These are phyloP conservation scores for Benincasa hispida DNA, from an alignment of 306 rosid species.

Conservation along the genomic window DNA sequence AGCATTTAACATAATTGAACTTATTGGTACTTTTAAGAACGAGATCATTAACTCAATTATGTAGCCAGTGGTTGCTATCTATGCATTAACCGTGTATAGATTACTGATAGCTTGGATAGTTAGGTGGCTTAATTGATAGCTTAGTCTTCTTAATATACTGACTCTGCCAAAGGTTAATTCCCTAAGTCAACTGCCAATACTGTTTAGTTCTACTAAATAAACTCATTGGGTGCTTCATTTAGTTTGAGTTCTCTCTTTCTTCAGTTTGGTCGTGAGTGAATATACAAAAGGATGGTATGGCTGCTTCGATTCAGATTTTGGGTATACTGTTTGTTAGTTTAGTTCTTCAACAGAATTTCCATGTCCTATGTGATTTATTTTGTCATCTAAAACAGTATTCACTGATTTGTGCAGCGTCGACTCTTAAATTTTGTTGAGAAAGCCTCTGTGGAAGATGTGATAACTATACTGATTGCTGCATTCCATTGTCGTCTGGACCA, in stretches of 20 bases:
- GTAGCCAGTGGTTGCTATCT: background rate
- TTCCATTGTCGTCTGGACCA: constrained; percentile 46
- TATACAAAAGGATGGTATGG: background rate
- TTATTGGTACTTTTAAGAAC: background rate
- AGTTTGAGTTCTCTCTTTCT: background rate
- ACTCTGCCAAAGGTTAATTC: background rate
- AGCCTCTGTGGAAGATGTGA: constrained; percentile 75
- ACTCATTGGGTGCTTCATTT: background rate
- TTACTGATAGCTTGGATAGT: background rate
- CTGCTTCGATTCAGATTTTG: background rate
- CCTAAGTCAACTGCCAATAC: background rate
- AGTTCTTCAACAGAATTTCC: background rate
- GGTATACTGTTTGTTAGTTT: background rate
- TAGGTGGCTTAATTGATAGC: background rate
- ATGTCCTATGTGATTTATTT: constrained; percentile 6
- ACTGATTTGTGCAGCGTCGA: constrained; percentile 45
- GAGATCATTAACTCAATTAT: background rate
- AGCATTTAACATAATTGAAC: background rate
- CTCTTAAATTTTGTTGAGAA: constrained; percentile 70
- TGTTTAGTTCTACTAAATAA: background rate
- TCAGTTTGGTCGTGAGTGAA: background rate
- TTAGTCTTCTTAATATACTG: background rate
- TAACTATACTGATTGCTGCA: constrained; percentile 61
- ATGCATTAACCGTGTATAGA: background rate
- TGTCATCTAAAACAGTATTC: constrained; percentile 8